phyloP scores from a whole-genome alignment of 208 protist species.

The Acanthamoeba polyphaga region DNA sequence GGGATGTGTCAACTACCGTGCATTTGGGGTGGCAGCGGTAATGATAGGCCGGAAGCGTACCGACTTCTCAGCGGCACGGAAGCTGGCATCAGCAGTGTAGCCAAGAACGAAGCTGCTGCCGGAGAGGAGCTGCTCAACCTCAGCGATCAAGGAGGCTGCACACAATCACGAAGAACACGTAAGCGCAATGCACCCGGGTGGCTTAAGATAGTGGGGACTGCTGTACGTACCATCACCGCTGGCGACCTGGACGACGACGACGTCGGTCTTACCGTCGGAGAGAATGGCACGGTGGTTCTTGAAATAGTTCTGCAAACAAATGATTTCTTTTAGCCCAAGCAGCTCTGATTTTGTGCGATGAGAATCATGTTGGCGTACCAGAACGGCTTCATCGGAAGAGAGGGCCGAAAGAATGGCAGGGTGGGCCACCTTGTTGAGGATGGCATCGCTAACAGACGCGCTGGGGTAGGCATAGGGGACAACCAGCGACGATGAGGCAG shows the following conservation, averaged over 20 bases:
- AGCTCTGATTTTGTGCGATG: not conserved
- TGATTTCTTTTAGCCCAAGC: not conserved
- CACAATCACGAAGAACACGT: not conserved
- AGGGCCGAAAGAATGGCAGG: not conserved
- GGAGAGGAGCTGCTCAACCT: not conserved
- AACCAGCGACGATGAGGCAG: not conserved
- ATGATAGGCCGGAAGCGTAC: not conserved
- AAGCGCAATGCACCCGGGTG: not conserved
- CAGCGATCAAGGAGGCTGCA: not conserved
- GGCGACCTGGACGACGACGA: conserved; percentile 17
- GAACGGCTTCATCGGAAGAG: not conserved
- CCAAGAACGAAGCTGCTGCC: conserved; percentile 12
- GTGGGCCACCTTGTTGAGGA: not conserved
- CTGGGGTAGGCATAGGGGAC: not conserved
- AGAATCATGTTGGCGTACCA: not conserved
- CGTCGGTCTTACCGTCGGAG: conserved; percentile 28
- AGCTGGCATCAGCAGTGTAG: conserved; percentile 6
- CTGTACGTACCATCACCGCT: not conserved
- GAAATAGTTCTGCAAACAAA: not conserved
- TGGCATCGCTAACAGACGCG: conserved; percentile 1
- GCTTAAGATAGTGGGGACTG: not conserved
- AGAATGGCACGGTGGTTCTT: not conserved
- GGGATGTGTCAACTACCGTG: not conserved
- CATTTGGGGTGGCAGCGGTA: not conserved
- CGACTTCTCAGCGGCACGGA: conserved; percentile 19